A percentile compares a stretch with the other conserved stretches of the same genome.
phyloP scores from a whole-genome alignment of 768 basidiomycete genomes.

The Mycena belliarum region DNA sequence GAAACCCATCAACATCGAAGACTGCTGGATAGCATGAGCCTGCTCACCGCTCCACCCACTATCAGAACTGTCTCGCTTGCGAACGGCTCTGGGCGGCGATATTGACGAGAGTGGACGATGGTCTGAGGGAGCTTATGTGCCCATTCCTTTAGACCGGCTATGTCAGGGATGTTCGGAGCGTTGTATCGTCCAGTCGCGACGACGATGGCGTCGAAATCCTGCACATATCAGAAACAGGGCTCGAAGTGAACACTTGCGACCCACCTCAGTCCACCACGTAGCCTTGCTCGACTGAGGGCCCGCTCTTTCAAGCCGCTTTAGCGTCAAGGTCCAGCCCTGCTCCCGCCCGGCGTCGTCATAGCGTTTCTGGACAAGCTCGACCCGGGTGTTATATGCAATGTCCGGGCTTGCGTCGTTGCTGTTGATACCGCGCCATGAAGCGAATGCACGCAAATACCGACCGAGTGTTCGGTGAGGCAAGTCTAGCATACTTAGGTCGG shows the following conservation, averaged over 20 bases:
- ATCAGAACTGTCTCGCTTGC: constrained; percentile 33
- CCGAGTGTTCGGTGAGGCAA: constrained; percentile 37
- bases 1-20: neutral
- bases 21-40: neutral
- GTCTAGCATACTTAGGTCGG: constrained; percentile 27
- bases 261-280: constrained; percentile 22
- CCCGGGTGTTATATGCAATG: constrained; percentile 49
- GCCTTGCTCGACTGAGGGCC: constrained; percentile 3
- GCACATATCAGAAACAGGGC: neutral
- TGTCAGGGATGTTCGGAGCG: constrained; percentile 21
- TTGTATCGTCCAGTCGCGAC: constrained; percentile 25
- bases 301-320: constrained; percentile 30
- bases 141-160: constrained; percentile 29
- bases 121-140: constrained; percentile 24
- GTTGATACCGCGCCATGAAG: constrained; percentile 42
- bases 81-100: constrained; percentile 33
- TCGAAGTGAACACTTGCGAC: constrained; percentile 23
- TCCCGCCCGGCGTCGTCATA: constrained; percentile 30
- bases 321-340: constrained; percentile 37
- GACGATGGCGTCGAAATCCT: constrained; percentile 25
- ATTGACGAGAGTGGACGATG: constrained; percentile 36
- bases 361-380: constrained; percentile 45
- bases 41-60: constrained; percentile 31
- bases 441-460: constrained; percentile 44
- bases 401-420: constrained; percentile 41